These are phyloP conservation scores for Peronosclerospora sorghi DNA, from an alignment of 352 stramenopile genomes.

Conservation along the genomic window DNA sequence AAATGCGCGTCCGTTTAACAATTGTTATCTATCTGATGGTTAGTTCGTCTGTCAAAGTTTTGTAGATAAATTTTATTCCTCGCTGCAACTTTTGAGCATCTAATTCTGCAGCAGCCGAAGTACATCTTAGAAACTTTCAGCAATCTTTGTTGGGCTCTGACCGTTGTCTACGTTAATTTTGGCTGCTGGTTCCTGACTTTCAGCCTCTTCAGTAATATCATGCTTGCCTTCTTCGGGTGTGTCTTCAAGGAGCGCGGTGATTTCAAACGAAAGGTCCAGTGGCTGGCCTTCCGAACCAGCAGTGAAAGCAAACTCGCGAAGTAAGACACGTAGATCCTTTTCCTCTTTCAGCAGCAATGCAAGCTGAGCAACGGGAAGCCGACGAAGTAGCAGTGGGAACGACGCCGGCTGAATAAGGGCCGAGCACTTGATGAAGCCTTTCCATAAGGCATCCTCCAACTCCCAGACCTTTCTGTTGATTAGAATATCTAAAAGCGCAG, in stretches of 20 bases:
- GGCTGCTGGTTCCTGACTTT: conserved; percentile 3
- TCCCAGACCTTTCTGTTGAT: conserved; percentile 48
- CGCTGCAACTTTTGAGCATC: no score
- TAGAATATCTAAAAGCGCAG: conserved; percentile 43
- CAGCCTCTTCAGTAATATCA: conserved; percentile 1
- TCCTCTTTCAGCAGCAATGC: conserved; percentile 44
- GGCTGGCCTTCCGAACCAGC: conserved; percentile 19
- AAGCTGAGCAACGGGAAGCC: conserved; percentile 41
- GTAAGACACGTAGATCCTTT: conserved; percentile 35
- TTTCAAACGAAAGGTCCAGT: conserved; percentile 21
- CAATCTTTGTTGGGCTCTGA: conserved; percentile 16
- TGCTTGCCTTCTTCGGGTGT: conserved; percentile 9
- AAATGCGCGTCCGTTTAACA: no score
- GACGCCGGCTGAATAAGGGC: conserved; percentile 65
- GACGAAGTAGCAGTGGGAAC: conserved; percentile 48
- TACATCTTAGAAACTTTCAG: conserved; percentile 2
- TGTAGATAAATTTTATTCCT: no score
- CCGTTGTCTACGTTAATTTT: conserved; percentile 11
- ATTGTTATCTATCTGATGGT: no score
- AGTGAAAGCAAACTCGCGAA: conserved; percentile 33
- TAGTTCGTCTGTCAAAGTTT: no score
- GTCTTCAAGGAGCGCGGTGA: conserved; percentile 22
- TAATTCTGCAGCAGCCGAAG: no score
- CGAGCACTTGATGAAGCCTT: conserved; percentile 70
- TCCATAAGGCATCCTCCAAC: conserved; percentile 68